Conservation (phyloP, 352 stramenopile genomes). For the Phytophthora sansomeana region DNA sequence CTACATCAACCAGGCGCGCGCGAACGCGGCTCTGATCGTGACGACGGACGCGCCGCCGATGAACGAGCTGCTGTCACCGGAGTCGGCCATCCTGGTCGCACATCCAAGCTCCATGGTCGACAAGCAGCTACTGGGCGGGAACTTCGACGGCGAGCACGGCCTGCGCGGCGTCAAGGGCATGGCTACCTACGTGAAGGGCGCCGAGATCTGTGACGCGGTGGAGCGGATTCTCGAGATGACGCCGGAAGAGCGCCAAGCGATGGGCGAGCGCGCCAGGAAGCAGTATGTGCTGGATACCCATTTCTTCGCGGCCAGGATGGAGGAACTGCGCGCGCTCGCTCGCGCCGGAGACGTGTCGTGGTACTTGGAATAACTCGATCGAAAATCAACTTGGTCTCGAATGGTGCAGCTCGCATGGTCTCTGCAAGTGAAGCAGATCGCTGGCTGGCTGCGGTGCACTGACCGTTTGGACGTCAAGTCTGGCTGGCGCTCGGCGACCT, state of each 20-base stretch:
- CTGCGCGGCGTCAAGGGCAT: conserved; percentile 55
- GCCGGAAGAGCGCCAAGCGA: conserved; percentile 37
- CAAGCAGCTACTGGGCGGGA: conserved; percentile 51
- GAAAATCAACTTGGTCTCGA: conserved; percentile 11
- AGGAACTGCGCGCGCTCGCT: conserved; percentile 26
- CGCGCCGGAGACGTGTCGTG: conserved; percentile 14
- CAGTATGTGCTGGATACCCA: conserved; percentile 39
- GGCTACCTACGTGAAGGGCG: conserved; percentile 47
- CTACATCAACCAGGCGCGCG: conserved; percentile 77
- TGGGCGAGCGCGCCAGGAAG: conserved; percentile 37
- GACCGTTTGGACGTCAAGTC: too few species aligned
- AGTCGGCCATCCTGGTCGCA: conserved; percentile 49
- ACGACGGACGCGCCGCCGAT: conserved; percentile 63
- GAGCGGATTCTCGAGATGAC: conserved; percentile 49
- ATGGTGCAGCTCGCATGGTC: conserved; percentile 4
- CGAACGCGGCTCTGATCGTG: conserved; percentile 51
- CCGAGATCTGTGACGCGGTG: conserved; percentile 55
- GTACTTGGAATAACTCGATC: conserved; percentile 15
- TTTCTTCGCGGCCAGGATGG: conserved; percentile 37
- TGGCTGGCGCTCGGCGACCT: too few species aligned
- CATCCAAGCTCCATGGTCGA: conserved; percentile 26
- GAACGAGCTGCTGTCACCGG: conserved; percentile 62
- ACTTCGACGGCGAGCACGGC: conserved; percentile 40
- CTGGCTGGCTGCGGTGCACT: neutral
- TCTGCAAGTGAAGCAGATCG: conserved; percentile 15